Evolutionary conservation across 805 yeast genomes (phyloP), one percentile per base, ranked within the genome.

Genomic region (Grigorovia transvaalensis): DNA sequence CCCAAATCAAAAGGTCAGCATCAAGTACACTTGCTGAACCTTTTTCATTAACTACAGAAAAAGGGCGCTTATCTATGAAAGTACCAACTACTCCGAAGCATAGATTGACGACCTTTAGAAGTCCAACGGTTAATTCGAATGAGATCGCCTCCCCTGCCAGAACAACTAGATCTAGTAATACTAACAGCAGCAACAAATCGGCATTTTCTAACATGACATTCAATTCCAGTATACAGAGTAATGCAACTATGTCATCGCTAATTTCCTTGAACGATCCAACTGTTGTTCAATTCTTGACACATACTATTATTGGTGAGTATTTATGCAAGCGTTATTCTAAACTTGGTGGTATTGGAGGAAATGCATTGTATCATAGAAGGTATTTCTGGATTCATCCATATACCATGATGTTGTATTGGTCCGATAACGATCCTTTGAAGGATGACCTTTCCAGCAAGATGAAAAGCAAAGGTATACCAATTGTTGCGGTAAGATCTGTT

Each of bases 311-410:
- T 66, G 99, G 99, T 50, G 98, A 91, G 64, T 87, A 81, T 57
- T 72, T 90, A 53, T 83, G 76, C 77, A 91, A 91, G 68, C 90
- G 90, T 65, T 87, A 84, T 65, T 81, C 93, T 53, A 80, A 81
- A 54, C 69, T 85, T 50, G 90, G 90, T 1, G 84, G 89, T 15
- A 73, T 87, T 48, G 83, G 88, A 42, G 82, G 87, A 44, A 68
- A 75, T 8, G 93, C 88, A 49, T 78, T 79, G 44, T 78, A 96
- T 54, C 99, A 91, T 63, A 93, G 85, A 63, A 77, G 97, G 57
- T 91, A 80, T 71, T 91, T 91, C 76, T 93, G 98, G 98, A 80
- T 93, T 46, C 96, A 91, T 68, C 98, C 99, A 2, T 90, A 90
- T 67, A 84, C 93, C 9, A 71, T 88, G 72, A 88, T 96, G 0